Percentiles rank a stretch among this genome's conserved stretches.
These are phyloP conservation scores for Brettanomyces sp. DNA, from an alignment of 805 yeast species.

Conservation along the genomic window DNA sequence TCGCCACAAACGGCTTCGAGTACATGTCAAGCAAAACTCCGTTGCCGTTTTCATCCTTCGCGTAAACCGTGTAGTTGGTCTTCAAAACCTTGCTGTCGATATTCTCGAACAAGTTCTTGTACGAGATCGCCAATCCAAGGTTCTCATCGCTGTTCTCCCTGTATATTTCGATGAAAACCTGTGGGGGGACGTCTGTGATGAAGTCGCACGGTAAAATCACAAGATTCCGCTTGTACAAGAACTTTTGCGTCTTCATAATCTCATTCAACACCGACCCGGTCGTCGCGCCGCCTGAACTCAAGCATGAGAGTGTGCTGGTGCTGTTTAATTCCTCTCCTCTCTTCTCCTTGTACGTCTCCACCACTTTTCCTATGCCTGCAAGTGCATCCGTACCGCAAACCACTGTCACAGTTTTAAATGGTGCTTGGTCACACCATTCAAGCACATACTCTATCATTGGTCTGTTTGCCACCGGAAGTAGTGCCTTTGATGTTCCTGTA, in stretches of 20 bases:
- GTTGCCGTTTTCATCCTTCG: conserved; percentile 36
- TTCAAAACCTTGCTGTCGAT: conserved; percentile 70
- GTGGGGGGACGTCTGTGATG: conserved; percentile 87
- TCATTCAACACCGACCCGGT: conserved; percentile 55
- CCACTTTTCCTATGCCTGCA: conserved; percentile 37
- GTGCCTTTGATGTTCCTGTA: conserved; percentile 70
- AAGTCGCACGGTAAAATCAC: conserved; percentile 93
- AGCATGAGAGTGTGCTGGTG: conserved; percentile 30
- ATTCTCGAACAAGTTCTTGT: conserved; percentile 63
- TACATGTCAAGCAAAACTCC: conserved; percentile 59
- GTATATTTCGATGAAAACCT: conserved; percentile 73
- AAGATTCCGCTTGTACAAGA: conserved; percentile 34
- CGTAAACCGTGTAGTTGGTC: conserved; percentile 57
- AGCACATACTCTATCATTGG: conserved; percentile 83
- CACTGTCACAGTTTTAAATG: conserved; percentile 60
- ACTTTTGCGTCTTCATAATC: conserved; percentile 12
- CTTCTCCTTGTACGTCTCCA: conserved; percentile 36
- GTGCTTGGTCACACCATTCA: conserved; percentile 88
- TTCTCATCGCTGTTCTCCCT: conserved; percentile 61
- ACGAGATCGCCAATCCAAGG: conserved; percentile 68
- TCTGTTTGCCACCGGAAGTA: conserved; percentile 80
- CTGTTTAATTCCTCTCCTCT: conserved; percentile 27
- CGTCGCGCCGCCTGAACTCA: conserved; percentile 36
- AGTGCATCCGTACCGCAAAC: conserved; percentile 40
- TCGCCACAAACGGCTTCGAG: conserved; percentile 58